A percentile compares a stretch with the other conserved stretches of the same genome.
These are phyloP conservation scores for Hortiboletus flavorubellus DNA, from an alignment of 768 basidiomycete genomes.

Conservation along the genomic window DNA sequence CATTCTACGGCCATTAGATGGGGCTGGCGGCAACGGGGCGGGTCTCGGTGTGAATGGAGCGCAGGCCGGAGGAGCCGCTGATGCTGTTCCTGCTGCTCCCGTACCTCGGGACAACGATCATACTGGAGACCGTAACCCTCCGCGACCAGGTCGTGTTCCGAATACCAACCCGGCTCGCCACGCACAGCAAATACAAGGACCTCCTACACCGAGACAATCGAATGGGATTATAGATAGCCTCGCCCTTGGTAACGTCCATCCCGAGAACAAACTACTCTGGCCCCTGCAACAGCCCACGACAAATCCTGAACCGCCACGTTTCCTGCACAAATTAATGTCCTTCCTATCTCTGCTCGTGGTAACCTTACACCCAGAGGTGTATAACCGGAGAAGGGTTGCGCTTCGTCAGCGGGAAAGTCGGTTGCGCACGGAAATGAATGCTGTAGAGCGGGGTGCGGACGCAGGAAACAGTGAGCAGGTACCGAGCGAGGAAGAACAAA, in stretches of 20 bases:
- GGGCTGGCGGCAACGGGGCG: constrained; percentile 28
- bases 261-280: constrained; percentile 53
- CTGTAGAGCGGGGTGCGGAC: constrained; percentile 26
- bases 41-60: constrained; percentile 20
- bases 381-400: constrained; percentile 60
- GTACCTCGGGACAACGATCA: constrained; percentile 15
- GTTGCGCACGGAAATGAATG: constrained; percentile 62
- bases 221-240: constrained; percentile 45
- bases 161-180: constrained; percentile 16
- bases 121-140: constrained; percentile 15
- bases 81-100: constrained; percentile 25
- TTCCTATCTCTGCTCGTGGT: constrained; percentile 56
- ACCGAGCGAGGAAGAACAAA: constrained; percentile 32
- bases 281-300: constrained; percentile 19
- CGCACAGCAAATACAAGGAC: constrained; percentile 25
- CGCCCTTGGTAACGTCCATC: constrained; percentile 53
- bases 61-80: constrained; percentile 15
- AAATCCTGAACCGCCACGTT: constrained; percentile 39
- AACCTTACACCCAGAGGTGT: constrained; percentile 71
- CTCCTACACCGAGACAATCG: constrained; percentile 29
- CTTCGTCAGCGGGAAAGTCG: constrained; percentile 63
- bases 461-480: constrained; percentile 29
- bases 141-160: constrained; percentile 12
- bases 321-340: constrained; percentile 47
- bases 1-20: constrained; percentile 36